These are phyloP conservation scores for Moesziomyces antarcticus DNA, from an alignment of 1,284 basidiomycete species.

Conservation along the genomic window DNA sequence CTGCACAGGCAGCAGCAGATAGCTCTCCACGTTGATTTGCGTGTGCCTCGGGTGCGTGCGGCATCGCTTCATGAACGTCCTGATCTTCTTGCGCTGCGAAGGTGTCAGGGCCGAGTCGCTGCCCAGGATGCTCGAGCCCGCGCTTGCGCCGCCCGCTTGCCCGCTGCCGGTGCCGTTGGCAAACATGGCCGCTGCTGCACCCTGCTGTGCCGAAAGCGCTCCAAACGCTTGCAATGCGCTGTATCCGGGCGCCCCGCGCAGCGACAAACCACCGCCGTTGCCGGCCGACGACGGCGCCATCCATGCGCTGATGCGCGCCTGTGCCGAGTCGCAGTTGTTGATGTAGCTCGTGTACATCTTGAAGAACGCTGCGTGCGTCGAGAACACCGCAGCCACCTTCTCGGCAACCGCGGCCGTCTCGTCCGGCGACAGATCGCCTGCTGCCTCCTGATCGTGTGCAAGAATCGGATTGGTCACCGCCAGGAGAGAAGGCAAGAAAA, in stretches of 20 bases:
- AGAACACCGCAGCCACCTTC: slow-evolving; percentile 86
- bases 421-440: slow-evolving; percentile 77
- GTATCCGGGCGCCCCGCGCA: slow-evolving; percentile 24
- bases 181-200: slow-evolving; percentile 17
- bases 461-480: slow-evolving; percentile 70
- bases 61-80: slow-evolving; percentile 64
- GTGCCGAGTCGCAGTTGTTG: slow-evolving; percentile 63
- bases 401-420: slow-evolving; percentile 81
- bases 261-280: slow-evolving; percentile 40
- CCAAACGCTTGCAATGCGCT: slow-evolving; percentile 20
- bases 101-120: slow-evolving; percentile 23
- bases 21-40: slow-evolving; percentile 95
- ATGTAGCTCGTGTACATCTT: slow-evolving; percentile 66
- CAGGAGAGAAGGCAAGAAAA: slow-evolving; percentile 89
- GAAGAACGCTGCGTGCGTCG: slow-evolving; percentile 61
- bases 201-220: slow-evolving; percentile 27
- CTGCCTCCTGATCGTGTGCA: slow-evolving; percentile 57
- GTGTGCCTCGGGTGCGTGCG: slow-evolving; percentile 79
- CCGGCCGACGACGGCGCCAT: slow-evolving; percentile 29
- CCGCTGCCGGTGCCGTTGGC: slow-evolving; percentile 5
- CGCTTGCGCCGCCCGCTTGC: slow-evolving; percentile 9
- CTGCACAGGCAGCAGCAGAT: slow-evolving; percentile 92
- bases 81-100: slow-evolving; percentile 55
- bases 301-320: slow-evolving; percentile 42
- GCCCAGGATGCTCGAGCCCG: slow-evolving; percentile 12